A percentile compares a stretch with the other conserved stretches of the same genome.
phyloP scores from a whole-genome alignment of 2,329 filamentous ascomycete species.

The Xylariaceae sp. region DNA sequence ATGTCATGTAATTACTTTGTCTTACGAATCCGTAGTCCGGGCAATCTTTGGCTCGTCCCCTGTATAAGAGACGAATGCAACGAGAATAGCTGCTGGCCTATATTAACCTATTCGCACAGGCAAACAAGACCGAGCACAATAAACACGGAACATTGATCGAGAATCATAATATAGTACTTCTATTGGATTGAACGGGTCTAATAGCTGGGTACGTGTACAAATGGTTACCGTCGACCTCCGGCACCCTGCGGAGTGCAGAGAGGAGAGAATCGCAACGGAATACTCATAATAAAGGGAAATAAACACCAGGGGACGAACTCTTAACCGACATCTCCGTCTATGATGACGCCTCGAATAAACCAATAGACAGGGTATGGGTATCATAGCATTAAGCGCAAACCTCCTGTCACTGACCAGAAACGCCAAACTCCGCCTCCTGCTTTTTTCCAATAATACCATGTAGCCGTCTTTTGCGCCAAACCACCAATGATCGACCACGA shows the following conservation, averaged over 20 bases:
- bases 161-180: neutral
- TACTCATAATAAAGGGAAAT: neutral
- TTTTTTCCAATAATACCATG: conserved; percentile 16
- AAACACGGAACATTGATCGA: neutral
- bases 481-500: conserved; percentile 17
- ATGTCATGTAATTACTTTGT: no score
- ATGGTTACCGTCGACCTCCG: neutral
- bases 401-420: conserved; percentile 2
- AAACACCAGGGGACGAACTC: neutral
- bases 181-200: neutral
- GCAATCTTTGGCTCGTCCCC: no score
- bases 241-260: neutral
- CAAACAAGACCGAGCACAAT: no score
- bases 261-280: neutral
- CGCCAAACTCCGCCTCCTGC: conserved; percentile 16
- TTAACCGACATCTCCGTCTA: neutral
- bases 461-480: conserved; percentile 15
- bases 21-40: no score
- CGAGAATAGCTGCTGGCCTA: no score
- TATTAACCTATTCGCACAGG: no score
- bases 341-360: conserved; percentile 1
- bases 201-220: no score
- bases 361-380: conserved; percentile 16
- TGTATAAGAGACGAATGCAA: no score
- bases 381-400: conserved; percentile 11